These are phyloP conservation scores for Lagenidium sp. DNA, from an alignment of 352 stramenopile species.

Conservation along the genomic window DNA sequence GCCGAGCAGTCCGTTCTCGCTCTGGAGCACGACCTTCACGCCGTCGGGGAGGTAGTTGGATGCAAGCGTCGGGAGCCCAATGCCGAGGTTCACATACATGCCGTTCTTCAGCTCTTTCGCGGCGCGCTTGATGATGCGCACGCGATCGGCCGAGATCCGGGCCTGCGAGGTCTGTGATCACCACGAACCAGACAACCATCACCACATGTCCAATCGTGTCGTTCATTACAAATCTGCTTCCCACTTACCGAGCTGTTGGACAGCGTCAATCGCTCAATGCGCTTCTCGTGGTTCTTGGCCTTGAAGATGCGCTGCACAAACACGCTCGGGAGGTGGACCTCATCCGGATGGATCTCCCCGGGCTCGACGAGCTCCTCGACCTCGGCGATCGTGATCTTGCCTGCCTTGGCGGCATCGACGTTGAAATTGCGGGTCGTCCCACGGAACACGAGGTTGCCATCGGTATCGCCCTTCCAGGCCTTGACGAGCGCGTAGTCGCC, in stretches of 20 bases:
- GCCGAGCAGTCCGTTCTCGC: slow-evolving; percentile 94
- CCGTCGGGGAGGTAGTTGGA: slow-evolving; percentile 93
- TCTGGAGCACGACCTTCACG: slow-evolving; percentile 94
- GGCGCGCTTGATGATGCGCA: slow-evolving; percentile 92
- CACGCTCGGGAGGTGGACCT: slow-evolving; percentile 93
- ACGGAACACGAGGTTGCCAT: slow-evolving; percentile 94
- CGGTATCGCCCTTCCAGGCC: slow-evolving; percentile 93
- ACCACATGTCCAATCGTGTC: not conserved
- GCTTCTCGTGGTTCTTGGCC: slow-evolving; percentile 86
- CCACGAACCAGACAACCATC: not conserved
- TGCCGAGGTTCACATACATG: slow-evolving; percentile 98
- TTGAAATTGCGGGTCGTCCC: slow-evolving; percentile 96
- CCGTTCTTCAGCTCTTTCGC: slow-evolving; percentile 86
- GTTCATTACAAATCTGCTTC: no score
- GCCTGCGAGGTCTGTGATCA: slow-evolving; percentile 31
- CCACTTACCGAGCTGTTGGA: slow-evolving; percentile 40
- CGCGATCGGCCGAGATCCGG: slow-evolving; percentile 68
- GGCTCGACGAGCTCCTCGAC: slow-evolving; percentile 93
- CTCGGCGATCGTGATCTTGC: slow-evolving; percentile 90
- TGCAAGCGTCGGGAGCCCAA: slow-evolving; percentile 92
- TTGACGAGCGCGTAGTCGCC: slow-evolving; percentile 94
- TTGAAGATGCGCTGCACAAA: slow-evolving; percentile 95
- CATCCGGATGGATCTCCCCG: slow-evolving; percentile 90
- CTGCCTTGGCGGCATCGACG: slow-evolving; percentile 92
- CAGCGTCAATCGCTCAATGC: slow-evolving; percentile 91